Evolutionary conservation across 2,329 filamentous ascomycete species (phyloP).

Genomic region (Ophiocordyceps camponoti-rufipedis): DNA sequence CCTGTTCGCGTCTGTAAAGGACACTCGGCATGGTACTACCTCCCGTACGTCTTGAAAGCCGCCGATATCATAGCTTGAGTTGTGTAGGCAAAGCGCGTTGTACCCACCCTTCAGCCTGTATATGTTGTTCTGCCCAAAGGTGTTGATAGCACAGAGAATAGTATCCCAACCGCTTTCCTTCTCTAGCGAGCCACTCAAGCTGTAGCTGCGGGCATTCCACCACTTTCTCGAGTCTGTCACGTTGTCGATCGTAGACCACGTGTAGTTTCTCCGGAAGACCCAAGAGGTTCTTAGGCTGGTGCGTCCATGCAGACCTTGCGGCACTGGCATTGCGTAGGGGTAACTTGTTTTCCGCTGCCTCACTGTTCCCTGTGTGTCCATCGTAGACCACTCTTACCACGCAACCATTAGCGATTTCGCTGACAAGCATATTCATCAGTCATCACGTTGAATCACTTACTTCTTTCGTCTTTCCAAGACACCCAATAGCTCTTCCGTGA

Average conservation of each 20-base stretch:
- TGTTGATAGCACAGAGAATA: conserved; percentile 1
- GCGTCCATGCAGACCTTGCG: neutral
- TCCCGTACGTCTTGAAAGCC: neutral
- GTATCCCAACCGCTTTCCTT: neutral
- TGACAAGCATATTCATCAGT: neutral
- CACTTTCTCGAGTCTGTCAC: neutral
- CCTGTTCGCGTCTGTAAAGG: neutral
- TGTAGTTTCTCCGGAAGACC: conserved; percentile 1
- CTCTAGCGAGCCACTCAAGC: neutral
- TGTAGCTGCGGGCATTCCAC: neutral
- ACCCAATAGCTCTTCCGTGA: neutral
- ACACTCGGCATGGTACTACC: neutral
- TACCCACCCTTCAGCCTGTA: neutral
- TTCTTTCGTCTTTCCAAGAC: neutral
- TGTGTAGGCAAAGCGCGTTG: neutral
- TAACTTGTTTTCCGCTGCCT: neutral
- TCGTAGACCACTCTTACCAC: neutral
- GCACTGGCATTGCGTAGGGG: neutral
- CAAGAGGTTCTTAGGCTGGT: neutral
- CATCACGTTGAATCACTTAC: neutral
- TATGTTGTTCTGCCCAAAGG: neutral
- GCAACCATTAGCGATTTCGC: too few relatives aligned
- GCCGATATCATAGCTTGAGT: neutral
- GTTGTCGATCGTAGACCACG: neutral
- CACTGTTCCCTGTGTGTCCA: neutral